Evolutionary conservation across 1,139 yeast genomes (phyloP), one percentile per base, ranked within the genome.

Genomic region (Kluyveromyces sp.): DNA sequence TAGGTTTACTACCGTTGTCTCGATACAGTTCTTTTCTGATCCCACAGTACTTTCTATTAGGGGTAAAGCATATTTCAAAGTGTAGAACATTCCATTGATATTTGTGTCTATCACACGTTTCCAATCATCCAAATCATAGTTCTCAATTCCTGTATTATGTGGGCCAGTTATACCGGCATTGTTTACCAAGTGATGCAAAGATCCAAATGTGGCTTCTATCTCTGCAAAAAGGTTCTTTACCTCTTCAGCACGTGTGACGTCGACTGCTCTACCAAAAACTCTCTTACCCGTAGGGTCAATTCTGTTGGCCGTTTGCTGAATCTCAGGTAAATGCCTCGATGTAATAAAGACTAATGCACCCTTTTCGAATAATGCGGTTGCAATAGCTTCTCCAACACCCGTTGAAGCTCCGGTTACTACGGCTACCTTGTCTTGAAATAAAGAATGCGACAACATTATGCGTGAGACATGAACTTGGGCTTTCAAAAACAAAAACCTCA

Each of bases 81-180:
- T 38, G 34, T 38, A 38, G 34, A 38, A 38, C n/a, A n/a, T 38
- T 7, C 41, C 34, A 38, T 31, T 38, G 25, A 38, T 25, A 28
- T 38, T 38, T n/a, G 40, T 37, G 27, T 37, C 40, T 6, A 37
- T 37, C 32, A 37, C 40, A 8, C 27, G 40, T 25, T 28, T 27
- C 40, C 40, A 37, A 7, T 7, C 31, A 10, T 37, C 33, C 7
- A 37, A 8, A 25, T 27, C 40, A 28, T 37, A 37, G 32, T 37
- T 21, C 21, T 27, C 32, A 7, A 37, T 27, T 5, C 25, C 25
- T 2, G 26, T 31, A 26, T 38, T 34, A 26, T 38, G 41, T 15
- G 41, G 41, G 5, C 34, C 34, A 7, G 34, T 38, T 4, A 25
- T 31, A 5, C 41, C 41, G 4, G 34, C 41, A 30, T 38, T 38